phyloP scores from a whole-genome alignment of 805 yeast genomes.

The Yarrowia sp. region DNA sequence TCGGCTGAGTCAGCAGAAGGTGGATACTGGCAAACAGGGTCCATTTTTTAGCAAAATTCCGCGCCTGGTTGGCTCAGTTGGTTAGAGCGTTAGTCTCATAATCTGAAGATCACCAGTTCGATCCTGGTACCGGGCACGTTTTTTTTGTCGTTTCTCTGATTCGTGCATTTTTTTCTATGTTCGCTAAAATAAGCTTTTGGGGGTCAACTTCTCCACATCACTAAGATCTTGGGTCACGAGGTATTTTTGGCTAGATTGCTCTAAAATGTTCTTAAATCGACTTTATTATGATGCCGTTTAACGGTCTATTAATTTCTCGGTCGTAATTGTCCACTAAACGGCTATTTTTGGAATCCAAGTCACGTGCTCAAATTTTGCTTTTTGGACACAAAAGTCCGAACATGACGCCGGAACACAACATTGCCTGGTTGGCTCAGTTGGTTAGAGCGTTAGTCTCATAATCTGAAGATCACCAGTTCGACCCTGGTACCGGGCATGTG shows the following conservation, averaged over 20 bases:
- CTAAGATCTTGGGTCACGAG: no score
- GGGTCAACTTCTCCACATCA: no score
- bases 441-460: constrained; percentile 25
- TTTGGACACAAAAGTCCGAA: background rate
- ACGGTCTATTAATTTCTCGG: no score
- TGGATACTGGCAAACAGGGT: background rate
- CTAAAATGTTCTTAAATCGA: no score
- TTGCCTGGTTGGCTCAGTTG: constrained; percentile 25
- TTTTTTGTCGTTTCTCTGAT: background rate
- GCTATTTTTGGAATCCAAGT: no score
- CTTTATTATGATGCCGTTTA: no score
- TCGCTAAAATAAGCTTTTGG: no score
- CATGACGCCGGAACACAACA: background rate
- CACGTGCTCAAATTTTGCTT: no score
- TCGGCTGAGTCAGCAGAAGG: background rate
- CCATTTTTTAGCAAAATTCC: background rate
- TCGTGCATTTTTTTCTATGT: background rate
- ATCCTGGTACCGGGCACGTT: constrained; percentile 21
- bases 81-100: constrained; percentile 25
- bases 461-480: constrained; percentile 26
- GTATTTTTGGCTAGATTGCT: no score
- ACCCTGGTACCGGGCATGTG: constrained; percentile 22
- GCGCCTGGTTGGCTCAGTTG: constrained; percentile 26
- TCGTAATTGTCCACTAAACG: no score
- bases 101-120: constrained; percentile 26